phyloP scores from a whole-genome alignment of 768 basidiomycete genomes.

The Megacollybia marginata region DNA sequence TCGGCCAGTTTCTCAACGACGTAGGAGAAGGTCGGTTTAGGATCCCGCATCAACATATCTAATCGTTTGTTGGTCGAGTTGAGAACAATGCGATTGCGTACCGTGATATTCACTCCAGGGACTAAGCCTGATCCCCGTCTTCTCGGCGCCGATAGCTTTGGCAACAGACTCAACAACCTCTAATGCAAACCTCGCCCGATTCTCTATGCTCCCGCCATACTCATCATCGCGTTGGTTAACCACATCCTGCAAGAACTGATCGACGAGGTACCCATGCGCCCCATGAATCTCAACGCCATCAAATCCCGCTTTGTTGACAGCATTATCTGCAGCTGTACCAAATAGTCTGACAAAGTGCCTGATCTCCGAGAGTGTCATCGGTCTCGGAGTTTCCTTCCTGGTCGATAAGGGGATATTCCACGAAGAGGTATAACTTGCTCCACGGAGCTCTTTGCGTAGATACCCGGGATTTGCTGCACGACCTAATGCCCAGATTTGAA shows the following conservation, averaged over 20 bases:
- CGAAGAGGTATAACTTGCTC: constrained; percentile 11
- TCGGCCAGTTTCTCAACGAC: too few relatives aligned
- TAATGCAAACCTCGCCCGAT: constrained; percentile 52
- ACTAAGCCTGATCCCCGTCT: constrained; percentile 5
- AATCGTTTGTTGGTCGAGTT: too few relatives aligned
- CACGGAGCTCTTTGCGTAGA: background rate
- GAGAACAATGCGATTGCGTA: background rate
- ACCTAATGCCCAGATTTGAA: background rate
- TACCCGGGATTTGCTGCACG: background rate
- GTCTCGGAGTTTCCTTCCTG: constrained; percentile 1
- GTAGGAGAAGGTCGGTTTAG: too few relatives aligned
- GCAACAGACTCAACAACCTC: constrained; percentile 57
- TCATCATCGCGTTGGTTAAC: constrained; percentile 61
- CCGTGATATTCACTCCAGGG: constrained; percentile 11
- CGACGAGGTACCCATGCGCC: constrained; percentile 22
- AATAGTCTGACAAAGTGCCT: constrained; percentile 18
- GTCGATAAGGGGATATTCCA: constrained; percentile 11
- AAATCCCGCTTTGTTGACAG: constrained; percentile 33
- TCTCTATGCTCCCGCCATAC: constrained; percentile 69
- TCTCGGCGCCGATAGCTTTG: constrained; percentile 30
- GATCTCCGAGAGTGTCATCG: constrained; percentile 19
- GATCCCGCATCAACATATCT: background rate
- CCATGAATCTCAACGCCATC: constrained; percentile 39
- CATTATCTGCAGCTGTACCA: constrained; percentile 21
- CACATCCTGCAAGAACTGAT: constrained; percentile 23